Conservation (phyloP, 805 yeast genomes). For the Dipodascus geniculatus region DNA sequence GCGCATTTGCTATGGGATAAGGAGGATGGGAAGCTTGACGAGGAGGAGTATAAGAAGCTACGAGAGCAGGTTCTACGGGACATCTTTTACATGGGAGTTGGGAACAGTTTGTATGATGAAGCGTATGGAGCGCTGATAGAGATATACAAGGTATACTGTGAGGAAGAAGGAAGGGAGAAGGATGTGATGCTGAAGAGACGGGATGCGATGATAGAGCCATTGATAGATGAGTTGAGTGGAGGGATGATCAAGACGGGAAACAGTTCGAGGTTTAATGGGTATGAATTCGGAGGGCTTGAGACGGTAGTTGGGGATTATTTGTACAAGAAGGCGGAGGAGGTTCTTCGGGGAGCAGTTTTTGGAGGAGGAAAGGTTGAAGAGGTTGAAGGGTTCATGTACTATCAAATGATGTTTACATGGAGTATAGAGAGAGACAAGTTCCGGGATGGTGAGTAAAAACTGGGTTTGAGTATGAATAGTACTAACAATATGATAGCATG, state of each 20-base stretch:
- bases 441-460: slow-evolving; percentile 33
- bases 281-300: slow-evolving; percentile 34
- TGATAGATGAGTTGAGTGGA: slow-evolving; percentile 13
- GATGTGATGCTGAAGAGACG: background rate
- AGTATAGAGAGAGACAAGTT: slow-evolving; percentile 38
- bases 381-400: slow-evolving; percentile 33
- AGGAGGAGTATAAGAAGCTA: background rate
- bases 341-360: slow-evolving; percentile 5
- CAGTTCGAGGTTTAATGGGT: slow-evolving; percentile 30
- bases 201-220: background rate
- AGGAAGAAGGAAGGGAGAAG: slow-evolving; percentile 1
- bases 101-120: slow-evolving; percentile 21
- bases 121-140: slow-evolving; percentile 27
- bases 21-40: slow-evolving; percentile 15
- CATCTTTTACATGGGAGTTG: slow-evolving; percentile 20
- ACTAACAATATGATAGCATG: slow-evolving; percentile 18
- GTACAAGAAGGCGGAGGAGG: slow-evolving; percentile 21
- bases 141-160: slow-evolving; percentile 5
- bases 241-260: slow-evolving; percentile 25
- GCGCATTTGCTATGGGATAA: slow-evolving; percentile 16
- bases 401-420: slow-evolving; percentile 41
- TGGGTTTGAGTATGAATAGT: slow-evolving; percentile 2
- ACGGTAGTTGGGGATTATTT: slow-evolving; percentile 34
- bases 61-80: slow-evolving; percentile 14
- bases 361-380: background rate